phyloP scores from a whole-genome alignment of 2,329 filamentous ascomycete species.

The Aspergillus nomiae region DNA sequence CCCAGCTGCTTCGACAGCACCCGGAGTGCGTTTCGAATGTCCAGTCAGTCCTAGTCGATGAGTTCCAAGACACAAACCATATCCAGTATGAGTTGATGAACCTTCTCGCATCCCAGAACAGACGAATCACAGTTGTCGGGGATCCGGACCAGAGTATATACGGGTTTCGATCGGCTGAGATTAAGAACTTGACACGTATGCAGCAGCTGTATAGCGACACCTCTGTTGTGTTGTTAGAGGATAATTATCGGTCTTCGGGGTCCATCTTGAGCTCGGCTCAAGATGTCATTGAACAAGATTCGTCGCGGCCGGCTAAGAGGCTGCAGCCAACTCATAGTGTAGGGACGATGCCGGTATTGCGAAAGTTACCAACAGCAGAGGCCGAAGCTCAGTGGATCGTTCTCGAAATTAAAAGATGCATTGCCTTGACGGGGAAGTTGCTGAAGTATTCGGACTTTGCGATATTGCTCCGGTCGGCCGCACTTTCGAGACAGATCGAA shows the following conservation, averaged over 20 bases:
- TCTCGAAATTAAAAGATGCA: constrained; percentile 72
- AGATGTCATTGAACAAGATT: constrained; percentile 88
- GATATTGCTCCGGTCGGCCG: constrained; percentile 81
- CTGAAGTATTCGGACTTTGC: constrained; percentile 77
- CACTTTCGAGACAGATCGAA: constrained; percentile 84
- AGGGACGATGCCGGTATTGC: constrained; percentile 78
- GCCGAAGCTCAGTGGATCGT: constrained; percentile 88
- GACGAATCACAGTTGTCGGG: constrained; percentile 89
- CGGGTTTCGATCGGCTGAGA: constrained; percentile 90
- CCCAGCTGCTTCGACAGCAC: constrained; percentile 71
- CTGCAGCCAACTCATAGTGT: constrained; percentile 77
- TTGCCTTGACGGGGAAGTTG: constrained; percentile 71
- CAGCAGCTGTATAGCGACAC: constrained; percentile 75
- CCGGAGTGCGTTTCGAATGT: constrained; percentile 86
- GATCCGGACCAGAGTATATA: constrained; percentile 99
- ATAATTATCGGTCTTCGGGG: constrained; percentile 92
- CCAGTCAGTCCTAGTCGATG: constrained; percentile 88
- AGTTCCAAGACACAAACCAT: constrained; percentile 96
- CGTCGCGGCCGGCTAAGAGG: constrained; percentile 74
- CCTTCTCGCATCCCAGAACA: constrained; percentile 71
- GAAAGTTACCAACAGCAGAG: constrained; percentile 68
- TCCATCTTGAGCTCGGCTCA: constrained; percentile 79
- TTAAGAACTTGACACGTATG: constrained; percentile 81
- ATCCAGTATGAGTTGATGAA: constrained; percentile 95
- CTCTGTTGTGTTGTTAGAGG: constrained; percentile 79